Conservation (phyloP, 257 asterid genomes). For the Thymus quinquecostatus region DNA sequence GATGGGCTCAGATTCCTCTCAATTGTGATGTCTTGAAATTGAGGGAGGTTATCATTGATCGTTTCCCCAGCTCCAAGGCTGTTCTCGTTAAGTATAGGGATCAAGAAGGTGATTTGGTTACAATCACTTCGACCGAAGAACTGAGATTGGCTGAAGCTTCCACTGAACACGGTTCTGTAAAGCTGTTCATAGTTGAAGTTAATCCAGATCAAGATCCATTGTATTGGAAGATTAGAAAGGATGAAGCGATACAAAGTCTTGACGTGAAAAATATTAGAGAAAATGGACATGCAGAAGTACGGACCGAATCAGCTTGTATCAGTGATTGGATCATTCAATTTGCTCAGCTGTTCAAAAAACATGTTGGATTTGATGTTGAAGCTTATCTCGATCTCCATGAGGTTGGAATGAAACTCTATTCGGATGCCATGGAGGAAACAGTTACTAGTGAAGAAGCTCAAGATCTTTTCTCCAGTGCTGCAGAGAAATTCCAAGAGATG, state of each 20-base stretch:
- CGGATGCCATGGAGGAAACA: conserved; percentile 83
- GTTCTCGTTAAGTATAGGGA: conserved; percentile 81
- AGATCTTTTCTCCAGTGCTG: conserved; percentile 58
- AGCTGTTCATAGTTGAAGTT: conserved; percentile 70
- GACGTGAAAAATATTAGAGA: conserved; percentile 32
- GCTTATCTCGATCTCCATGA: conserved; percentile 74
- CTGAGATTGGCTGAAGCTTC: conserved; percentile 85
- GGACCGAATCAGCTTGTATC: conserved; percentile 51
- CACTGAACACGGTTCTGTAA: conserved; percentile 57
- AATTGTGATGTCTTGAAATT: conserved; percentile 60
- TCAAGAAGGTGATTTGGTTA: conserved; percentile 86
- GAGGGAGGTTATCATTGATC: conserved; percentile 59
- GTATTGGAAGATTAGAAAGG: conserved; percentile 40
- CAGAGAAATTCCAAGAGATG: conserved; percentile 83
- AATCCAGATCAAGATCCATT: conserved; percentile 71
- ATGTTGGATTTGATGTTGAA: conserved; percentile 77
- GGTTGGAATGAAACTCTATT: conserved; percentile 68
- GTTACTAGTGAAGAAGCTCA: conserved; percentile 89
- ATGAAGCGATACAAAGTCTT: conserved; percentile 24
- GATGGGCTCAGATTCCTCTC: conserved; percentile 77
- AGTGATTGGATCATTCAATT: conserved; percentile 83
- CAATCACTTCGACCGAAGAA: conserved; percentile 78
- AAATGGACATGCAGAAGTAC: conserved; percentile 44
- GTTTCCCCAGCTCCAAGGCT: conserved; percentile 57
- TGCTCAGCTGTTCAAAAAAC: conserved; percentile 68